phyloP scores from a whole-genome alignment of 192 early-diverging fungal species.

The Rhizoclosmatium sp. region DNA sequence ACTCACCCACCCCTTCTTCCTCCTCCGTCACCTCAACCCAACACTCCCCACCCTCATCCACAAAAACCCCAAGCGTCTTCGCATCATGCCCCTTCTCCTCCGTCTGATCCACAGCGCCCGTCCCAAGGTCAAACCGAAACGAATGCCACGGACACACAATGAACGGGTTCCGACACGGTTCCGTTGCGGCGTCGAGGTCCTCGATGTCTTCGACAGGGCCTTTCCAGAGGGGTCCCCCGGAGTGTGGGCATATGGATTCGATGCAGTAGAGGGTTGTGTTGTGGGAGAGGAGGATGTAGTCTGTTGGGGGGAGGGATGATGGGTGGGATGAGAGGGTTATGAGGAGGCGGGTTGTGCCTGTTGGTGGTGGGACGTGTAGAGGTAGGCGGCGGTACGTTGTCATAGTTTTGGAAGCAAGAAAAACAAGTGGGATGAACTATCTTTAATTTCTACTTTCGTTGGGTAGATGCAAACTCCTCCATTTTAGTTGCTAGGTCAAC shows the following conservation, averaged over 20 bases:
- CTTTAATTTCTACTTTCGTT: not conserved
- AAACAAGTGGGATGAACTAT: not conserved
- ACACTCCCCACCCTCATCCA: not conserved
- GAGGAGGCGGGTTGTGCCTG: not conserved
- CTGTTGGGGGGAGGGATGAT: not conserved
- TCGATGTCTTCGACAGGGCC: constrained; percentile 55
- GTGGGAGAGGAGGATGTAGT: constrained; percentile 21
- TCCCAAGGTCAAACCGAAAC: constrained; percentile 45
- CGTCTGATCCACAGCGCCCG: constrained; percentile 31
- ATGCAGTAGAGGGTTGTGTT: constrained; percentile 19
- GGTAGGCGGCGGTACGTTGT: not conserved
- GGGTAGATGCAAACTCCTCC: constrained; percentile 37
- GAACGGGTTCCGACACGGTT: not conserved
- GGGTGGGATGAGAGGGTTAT: not conserved
- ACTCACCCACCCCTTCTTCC: too few species aligned
- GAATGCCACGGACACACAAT: constrained; percentile 63
- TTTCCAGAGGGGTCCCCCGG: constrained; percentile 48
- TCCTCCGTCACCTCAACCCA: too few species aligned
- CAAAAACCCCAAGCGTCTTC: not conserved
- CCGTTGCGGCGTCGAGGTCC: constrained; percentile 26
- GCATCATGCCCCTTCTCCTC: constrained; percentile 32
- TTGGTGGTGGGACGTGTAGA: not conserved
- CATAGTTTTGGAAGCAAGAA: not conserved
- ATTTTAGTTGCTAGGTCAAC: constrained; percentile 65
- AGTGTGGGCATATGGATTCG: constrained; percentile 56